phyloP scores from a whole-genome alignment of 192 early-diverging fungal genomes.

The Martensiomyces pterosporus region DNA sequence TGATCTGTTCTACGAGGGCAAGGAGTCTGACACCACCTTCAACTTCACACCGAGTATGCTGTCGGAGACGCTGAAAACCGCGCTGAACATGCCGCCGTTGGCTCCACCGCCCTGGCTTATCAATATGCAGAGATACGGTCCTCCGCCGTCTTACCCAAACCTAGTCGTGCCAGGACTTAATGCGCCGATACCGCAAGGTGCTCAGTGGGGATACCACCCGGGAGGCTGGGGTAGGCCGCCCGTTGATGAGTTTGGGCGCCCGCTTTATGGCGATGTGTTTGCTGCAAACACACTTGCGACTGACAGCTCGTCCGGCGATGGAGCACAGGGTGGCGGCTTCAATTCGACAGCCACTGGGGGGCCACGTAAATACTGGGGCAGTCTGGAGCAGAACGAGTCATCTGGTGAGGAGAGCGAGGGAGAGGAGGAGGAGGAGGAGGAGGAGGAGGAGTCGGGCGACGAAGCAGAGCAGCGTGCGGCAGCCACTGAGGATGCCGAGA shows the following conservation, averaged over 20 bases:
- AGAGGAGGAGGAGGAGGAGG: constrained; percentile 63
- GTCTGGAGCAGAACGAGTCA: constrained; percentile 73
- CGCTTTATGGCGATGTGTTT: constrained; percentile 96
- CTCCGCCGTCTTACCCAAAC: constrained; percentile 90
- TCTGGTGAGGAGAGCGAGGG: constrained; percentile 60
- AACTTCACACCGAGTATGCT: constrained; percentile 82
- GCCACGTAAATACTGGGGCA: constrained; percentile 74
- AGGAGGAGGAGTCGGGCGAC: constrained; percentile 54
- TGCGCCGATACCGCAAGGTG: constrained; percentile 92
- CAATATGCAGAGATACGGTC: constrained; percentile 97
- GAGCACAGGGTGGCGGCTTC: too few relatives aligned
- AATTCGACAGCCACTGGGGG: constrained; percentile 12
- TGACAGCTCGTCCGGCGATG: constrained; percentile 32
- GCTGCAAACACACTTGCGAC: constrained; percentile 53
- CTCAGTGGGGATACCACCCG: constrained; percentile 98
- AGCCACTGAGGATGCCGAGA: constrained; percentile 59
- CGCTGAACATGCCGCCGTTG: constrained; percentile 85
- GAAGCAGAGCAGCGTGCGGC: constrained; percentile 59
- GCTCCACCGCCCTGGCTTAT: constrained; percentile 97
- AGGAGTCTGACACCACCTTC: constrained; percentile 87
- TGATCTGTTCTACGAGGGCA: constrained; percentile 88
- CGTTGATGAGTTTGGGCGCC: constrained; percentile 81
- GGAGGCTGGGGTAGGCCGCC: constrained; percentile 91
- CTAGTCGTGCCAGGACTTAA: constrained; percentile 92
- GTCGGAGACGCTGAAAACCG: constrained; percentile 79